Evolutionary conservation across 2,329 filamentous ascomycete genomes (phyloP).

Genomic region (Phoma sp.): DNA sequence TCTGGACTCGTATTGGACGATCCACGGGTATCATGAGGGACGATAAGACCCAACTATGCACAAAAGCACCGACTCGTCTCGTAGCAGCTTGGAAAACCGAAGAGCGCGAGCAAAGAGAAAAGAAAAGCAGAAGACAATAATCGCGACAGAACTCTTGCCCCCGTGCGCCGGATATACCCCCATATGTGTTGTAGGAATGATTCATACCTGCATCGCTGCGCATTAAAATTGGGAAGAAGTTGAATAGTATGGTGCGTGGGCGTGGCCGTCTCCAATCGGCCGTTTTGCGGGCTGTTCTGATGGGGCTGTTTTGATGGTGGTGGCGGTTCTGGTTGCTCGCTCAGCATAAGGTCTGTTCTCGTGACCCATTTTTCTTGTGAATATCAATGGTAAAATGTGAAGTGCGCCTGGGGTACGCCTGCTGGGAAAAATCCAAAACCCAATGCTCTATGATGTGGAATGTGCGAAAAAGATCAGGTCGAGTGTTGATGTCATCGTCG

Average conservation of each 20-base stretch:
- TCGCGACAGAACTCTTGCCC: conserved; percentile 4
- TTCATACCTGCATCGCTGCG: conserved; percentile 19
- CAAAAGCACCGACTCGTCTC: conserved; percentile 16
- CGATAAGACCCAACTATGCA: conserved; percentile 27
- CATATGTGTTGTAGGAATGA: conserved; percentile 20
- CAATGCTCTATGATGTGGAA: conserved; percentile 16
- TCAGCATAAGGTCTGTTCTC: conserved; percentile 11
- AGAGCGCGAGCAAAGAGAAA: conserved; percentile 9
- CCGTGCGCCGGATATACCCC: conserved; percentile 10
- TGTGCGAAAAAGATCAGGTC: conserved; percentile 12
- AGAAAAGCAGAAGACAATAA: conserved; percentile 11
- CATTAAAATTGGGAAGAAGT: conserved; percentile 13
- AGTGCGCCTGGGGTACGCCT: conserved; percentile 14
- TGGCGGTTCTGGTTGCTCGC: background rate
- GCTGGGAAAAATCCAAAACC: conserved; percentile 7
- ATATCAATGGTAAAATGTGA: conserved; percentile 2
- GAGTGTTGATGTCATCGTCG: conserved; percentile 35
- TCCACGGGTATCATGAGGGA: conserved; percentile 35
- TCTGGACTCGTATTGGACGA: conserved; percentile 21
- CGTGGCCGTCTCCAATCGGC: background rate
- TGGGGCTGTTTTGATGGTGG: background rate
- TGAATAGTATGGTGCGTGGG: background rate
- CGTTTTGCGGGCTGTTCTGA: background rate
- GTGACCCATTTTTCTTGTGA: conserved; percentile 11
- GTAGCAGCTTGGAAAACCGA: conserved; percentile 5